Evolutionary conservation across 768 basidiomycete species (phyloP), one percentile per base, ranked within the genome.

Genomic region (Rhizopogon vesiculosus): DNA sequence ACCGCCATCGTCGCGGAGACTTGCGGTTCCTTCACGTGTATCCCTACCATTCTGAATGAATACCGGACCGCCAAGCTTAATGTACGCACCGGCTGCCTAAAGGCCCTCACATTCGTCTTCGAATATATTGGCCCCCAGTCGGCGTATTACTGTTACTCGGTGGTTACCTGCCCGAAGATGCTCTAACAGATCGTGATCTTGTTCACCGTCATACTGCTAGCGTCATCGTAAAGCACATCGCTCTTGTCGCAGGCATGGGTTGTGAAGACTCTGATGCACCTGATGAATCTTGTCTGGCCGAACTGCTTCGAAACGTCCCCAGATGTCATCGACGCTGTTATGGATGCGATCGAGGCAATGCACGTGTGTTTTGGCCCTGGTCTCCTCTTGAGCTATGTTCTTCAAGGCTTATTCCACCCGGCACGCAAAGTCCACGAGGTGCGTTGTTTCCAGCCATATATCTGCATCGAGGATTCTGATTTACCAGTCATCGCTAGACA

Each of bases 261-360:
- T 95, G 93, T 64, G 97, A 99, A 73, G 97, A 99, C 72, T 96
- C 96, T 12, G 85, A 81, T 93, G 51, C 97, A 99, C 66, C 74
- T 98, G 48, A 92, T 98, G 87, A 99, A 99, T 69, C 83, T 99
- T 28, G 91, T 98, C 13, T 98, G 95, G 95, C 97, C 97, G 1
- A 98, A 98, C 68, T 95, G 94, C 71, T 98, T 98, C 70, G 96
- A 98, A 76, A 96, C 95, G 1, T 93, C 89, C 13, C 97, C 97
- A 5, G 97, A 99, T 73, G 95, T 99, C 57, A 98, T 98, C 59
- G 93, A 93, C 33, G 92, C 94, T 5, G 92, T 98, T 42, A 95
- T 98, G 92, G 97, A 98, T 48, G 97, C 97, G 0, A 81, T 99
- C 63, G 97, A 98, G 72, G 91, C 92, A 1, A 98, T 98, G 94